phyloP scores from a whole-genome alignment of 192 early-diverging fungal species.

The Dispira simplex region DNA sequence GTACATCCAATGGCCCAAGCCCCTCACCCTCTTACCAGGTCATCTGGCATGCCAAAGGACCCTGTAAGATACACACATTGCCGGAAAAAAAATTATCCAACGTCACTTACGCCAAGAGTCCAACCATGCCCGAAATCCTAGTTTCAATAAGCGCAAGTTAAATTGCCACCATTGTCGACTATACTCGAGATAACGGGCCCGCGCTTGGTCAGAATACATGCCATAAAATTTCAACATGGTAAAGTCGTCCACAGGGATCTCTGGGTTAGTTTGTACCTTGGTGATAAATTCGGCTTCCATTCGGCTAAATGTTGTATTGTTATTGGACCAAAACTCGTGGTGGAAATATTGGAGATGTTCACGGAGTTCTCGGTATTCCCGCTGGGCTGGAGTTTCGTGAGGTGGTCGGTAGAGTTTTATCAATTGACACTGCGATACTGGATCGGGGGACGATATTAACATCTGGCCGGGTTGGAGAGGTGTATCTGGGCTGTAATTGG shows the following conservation, averaged over 20 bases:
- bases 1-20: no score
- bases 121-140: not conserved
- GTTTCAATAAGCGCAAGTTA: not conserved
- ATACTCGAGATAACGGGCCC: not conserved
- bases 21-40: no score
- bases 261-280: not conserved
- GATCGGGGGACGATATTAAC: slow-evolving; percentile 3
- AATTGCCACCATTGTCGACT: not conserved
- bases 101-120: not conserved
- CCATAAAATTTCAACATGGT: not conserved
- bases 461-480: slow-evolving; percentile 6
- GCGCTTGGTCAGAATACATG: not conserved
- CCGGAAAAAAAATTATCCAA: no score
- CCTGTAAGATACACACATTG: no score
- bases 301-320: not conserved
- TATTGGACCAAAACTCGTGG: not conserved
- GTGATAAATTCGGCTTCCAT: not conserved
- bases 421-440: not conserved
- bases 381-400: slow-evolving; percentile 5
- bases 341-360: not conserved
- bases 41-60: no score
- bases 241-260: not conserved
- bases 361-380: slow-evolving; percentile 7
- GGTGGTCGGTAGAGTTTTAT: slow-evolving; percentile 9
- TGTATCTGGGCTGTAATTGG: not conserved